A percentile compares a stretch with the other conserved stretches of the same genome.
Evolutionary conservation across 2,329 filamentous ascomycete species (phyloP).

Genomic region (Diplodia corticola): DNA sequence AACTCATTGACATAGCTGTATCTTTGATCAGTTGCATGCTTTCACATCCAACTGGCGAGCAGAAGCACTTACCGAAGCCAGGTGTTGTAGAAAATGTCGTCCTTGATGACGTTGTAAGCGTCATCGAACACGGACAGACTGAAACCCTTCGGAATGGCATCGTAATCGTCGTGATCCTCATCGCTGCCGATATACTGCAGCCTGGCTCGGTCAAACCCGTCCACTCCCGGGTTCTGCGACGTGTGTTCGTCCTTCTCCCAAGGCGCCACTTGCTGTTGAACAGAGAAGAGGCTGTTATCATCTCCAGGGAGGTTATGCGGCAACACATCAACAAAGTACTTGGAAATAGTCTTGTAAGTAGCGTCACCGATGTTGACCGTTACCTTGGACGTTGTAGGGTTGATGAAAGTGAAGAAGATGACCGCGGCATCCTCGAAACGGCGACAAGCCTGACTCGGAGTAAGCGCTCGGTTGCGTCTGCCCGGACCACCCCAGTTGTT

Average conservation of each 20-base stretch:
- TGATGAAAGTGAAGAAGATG: conserved; percentile 64
- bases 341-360: conserved; percentile 4
- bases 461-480: conserved; percentile 25
- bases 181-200: not conserved
- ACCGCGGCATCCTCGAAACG: conserved; percentile 60
- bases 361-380: conserved; percentile 62
- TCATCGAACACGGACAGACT: conserved; percentile 57
- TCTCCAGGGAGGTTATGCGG: not conserved
- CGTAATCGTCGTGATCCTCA: not conserved
- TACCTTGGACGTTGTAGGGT: conserved; percentile 62
- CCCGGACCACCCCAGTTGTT: conserved; percentile 31
- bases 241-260: conserved; percentile 8
- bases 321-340: conserved; percentile 6
- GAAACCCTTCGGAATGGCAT: conserved; percentile 51
- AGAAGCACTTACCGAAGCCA: conserved; percentile 55
- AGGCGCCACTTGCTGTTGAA: conserved; percentile 3
- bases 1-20: conserved; percentile 1
- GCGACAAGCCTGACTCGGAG: conserved; percentile 31
- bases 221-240: not conserved
- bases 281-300: not conserved
- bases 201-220: not conserved
- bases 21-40: not conserved
- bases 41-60: not conserved
- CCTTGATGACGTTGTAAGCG: conserved; percentile 62
- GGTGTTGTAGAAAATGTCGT: conserved; percentile 67